Base-by-base conservation (phyloP, 805 yeast species). In the Millerozyma acaciae region DNA sequence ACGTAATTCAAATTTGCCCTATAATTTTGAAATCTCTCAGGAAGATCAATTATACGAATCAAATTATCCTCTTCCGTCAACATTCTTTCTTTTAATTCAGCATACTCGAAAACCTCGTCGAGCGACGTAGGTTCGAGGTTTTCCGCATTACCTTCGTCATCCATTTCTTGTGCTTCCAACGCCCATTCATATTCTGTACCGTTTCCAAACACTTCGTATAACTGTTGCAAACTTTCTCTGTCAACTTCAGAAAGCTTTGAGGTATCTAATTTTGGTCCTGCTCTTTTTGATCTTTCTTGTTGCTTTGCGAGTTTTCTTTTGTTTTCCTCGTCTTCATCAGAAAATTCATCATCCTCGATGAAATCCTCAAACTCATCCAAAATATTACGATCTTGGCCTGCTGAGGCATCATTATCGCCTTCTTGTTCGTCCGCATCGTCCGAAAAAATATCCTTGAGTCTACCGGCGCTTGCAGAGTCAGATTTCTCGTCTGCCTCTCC, bases 111-210 rank as follows among this genome's bases (percentile, higher is more conserved):
- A 21, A 93, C 95, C 51, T 93, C 96, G 44, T 84, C 80, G 43
- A 93, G 69, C 8, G 84, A 78, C 3, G 73, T 68, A 18, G 78
- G 70, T 28, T 67, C 78, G n/a, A 65, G 65, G 30, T 68, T 73
- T n/a, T 76, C 79, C 22, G 60, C 66, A 37, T 63, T 57, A 21
- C 76, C 77, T 17, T 64, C 76, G 31, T 73, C 80, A 45, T 75
- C 81, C 35, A 68, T 71, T 40, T 75, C 78, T 61, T 89, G 96
- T 18, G 86, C 93, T 51, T 87, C 96, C 35, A 93, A 68, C 8
- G 98, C 98, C 97, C 98, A 93, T 37, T 86, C 96, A 59, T 93
- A 93, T 52, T 90, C 97, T 43, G 80, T 88, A 32, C 98, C 98
- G 57, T 88, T 94, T 44, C 98, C 98, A 55, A 93, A 93, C 9